Base-by-base conservation (phyloP, 2,329 filamentous ascomycete genomes). In the Fusarium nodosum region DNA sequence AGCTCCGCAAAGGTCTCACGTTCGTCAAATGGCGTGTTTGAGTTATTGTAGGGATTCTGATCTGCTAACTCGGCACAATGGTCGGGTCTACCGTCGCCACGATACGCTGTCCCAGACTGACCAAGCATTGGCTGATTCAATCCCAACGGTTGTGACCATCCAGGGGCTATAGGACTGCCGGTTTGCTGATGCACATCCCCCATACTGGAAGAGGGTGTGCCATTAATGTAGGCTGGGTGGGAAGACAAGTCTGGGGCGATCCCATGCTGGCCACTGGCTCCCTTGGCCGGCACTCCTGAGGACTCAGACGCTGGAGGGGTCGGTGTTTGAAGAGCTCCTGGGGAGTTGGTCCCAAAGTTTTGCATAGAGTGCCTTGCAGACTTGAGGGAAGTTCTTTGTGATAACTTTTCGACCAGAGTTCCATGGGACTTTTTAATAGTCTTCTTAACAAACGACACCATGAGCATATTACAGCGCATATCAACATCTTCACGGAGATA, bases 401-500 rank as follows among this genome's bases (percentile, higher is more conserved):
- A 57, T n/a, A 93, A 79, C n/a, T 85, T 81, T 5, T 91, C 88
- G 4, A 95, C 91, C 6, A 97, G 84, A 4, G 86, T 83, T 12
- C 83, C 85, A 74, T 97, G 93, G 0, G 92, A 88, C 75, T 91
- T 92, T 74, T 92, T 92, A 46, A 97, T 85, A 16, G 92, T 96
- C 80, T 89, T 92, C 83, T 92, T 94, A 61, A 97, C 91, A 75
- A 97, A 97, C 10, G 82, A 81, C 0, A 89, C 85, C 82, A 96
- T 87, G 66, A 96, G 82, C 60, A 93, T 82, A 74, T 94, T 95
- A 81, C 93, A 97, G 60, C 87, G 87, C 84, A 97, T 69, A 67
- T 93, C 90, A 50, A 96, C 90, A 70, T 97, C 93, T 82, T 97
- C 93, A n/a, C 91, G 86, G 42, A 97, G 82, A 76, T 94, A 97